phyloP scores from a whole-genome alignment of 768 basidiomycete species.

The Boletus sp. region DNA sequence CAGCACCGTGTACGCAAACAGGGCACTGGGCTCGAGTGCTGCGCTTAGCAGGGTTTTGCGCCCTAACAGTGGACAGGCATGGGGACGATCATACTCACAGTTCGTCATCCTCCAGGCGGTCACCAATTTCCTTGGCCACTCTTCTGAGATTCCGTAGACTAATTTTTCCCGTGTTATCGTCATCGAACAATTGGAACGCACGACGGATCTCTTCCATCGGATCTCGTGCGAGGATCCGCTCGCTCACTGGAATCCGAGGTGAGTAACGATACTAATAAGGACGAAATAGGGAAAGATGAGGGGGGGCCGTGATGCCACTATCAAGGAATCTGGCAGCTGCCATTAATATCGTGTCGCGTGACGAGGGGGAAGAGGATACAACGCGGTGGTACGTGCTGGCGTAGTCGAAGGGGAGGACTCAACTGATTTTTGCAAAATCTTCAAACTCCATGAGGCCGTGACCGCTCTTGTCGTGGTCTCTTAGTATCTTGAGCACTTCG shows the following conservation, averaged over 20 bases:
- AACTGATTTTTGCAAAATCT: slow-evolving; percentile 93
- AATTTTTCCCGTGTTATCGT: slow-evolving; percentile 94
- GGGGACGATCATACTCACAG: slow-evolving; percentile 58
- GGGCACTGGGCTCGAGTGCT: slow-evolving; percentile 30
- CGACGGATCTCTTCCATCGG: slow-evolving; percentile 95
- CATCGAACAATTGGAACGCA: slow-evolving; percentile 96
- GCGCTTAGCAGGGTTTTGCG: slow-evolving; percentile 16
- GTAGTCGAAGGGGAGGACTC: slow-evolving; percentile 30
- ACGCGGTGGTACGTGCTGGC: neutral
- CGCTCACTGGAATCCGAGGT: slow-evolving; percentile 69
- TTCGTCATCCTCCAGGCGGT: slow-evolving; percentile 93
- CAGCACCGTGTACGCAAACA: slow-evolving; percentile 27
- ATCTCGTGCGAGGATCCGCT: slow-evolving; percentile 89
- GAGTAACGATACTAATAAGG: slow-evolving; percentile 8
- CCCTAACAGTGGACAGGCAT: slow-evolving; percentile 13
- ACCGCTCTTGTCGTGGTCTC: slow-evolving; percentile 86
- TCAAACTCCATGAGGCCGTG: slow-evolving; percentile 88
- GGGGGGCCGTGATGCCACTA: neutral
- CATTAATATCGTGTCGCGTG: slow-evolving; percentile 4
- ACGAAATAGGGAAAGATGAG: neutral
- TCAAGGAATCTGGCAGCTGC: neutral
- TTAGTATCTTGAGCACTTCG: slow-evolving; percentile 90
- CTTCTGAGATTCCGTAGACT: slow-evolving; percentile 84
- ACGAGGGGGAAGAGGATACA: neutral
- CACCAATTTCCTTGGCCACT: slow-evolving; percentile 96